phyloP scores from a whole-genome alignment of 768 basidiomycete genomes.

The Termitomyces eurrhizus region DNA sequence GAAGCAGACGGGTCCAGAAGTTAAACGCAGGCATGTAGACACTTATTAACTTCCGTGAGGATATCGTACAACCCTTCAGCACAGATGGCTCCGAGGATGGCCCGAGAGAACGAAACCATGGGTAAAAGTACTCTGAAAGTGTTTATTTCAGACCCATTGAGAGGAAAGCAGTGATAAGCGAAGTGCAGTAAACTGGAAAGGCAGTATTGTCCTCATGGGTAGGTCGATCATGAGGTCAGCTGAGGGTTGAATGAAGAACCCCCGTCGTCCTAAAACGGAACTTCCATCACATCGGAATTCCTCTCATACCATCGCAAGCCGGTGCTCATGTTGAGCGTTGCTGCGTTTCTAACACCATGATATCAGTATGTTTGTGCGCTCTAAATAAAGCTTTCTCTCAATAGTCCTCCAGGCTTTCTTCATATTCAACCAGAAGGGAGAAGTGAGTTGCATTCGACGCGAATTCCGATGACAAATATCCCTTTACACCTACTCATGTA shows the following conservation, averaged over 20 bases:
- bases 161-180: background rate
- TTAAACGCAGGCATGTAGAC: slow-evolving; percentile 3
- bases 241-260: background rate
- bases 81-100: slow-evolving; percentile 4
- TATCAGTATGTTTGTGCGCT: slow-evolving; percentile 21
- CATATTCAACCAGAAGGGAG: slow-evolving; percentile 99
- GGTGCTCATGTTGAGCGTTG: slow-evolving; percentile 6
- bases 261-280: slow-evolving; percentile 10
- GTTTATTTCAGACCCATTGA: background rate
- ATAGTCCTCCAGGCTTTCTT: slow-evolving; percentile 80
- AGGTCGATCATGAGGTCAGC: slow-evolving; percentile 5
- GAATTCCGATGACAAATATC: slow-evolving; percentile 4
- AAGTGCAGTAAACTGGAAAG: background rate
- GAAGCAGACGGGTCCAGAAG: slow-evolving; percentile 4
- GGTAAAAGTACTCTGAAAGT: slow-evolving; percentile 6
- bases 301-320: background rate
- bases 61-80: background rate
- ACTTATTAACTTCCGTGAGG: background rate
- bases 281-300: background rate
- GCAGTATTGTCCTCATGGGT: background rate
- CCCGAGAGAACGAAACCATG: slow-evolving; percentile 1
- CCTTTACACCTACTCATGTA: slow-evolving; percentile 24
- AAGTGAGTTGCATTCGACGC: slow-evolving; percentile 49
- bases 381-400: background rate
- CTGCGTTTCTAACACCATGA: slow-evolving; percentile 18